These are phyloP conservation scores for Plenodomus biglobosus DNA, from an alignment of 2,329 filamentous ascomycete genomes.

Conservation along the genomic window DNA sequence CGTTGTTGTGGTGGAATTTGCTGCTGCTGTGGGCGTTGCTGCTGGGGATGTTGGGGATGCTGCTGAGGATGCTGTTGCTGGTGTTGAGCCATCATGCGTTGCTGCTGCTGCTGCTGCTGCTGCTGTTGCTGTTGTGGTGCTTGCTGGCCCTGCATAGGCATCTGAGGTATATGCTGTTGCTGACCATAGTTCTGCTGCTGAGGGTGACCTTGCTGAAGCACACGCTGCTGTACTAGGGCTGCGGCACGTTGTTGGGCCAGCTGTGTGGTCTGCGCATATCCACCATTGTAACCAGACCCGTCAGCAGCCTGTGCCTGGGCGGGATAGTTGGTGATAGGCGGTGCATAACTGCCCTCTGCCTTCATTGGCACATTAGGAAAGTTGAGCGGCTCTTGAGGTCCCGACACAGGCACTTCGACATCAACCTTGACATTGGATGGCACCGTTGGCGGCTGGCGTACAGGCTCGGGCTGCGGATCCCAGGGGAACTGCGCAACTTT, in stretches of 20 bases:
- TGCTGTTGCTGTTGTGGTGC: conserved; percentile 33
- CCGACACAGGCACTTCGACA: conserved; percentile 32
- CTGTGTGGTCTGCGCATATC: conserved; percentile 46
- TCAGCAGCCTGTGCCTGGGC: conserved; percentile 31
- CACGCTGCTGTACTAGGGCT: conserved; percentile 48
- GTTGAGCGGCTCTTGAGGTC: conserved; percentile 32
- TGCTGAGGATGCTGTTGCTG: conserved; percentile 28
- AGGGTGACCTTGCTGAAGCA: conserved; percentile 32
- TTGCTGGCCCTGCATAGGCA: conserved; percentile 33
- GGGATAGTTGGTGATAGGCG: conserved; percentile 31
- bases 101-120: conserved; percentile 24
- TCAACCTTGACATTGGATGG: conserved; percentile 46
- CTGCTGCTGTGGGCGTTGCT: conserved; percentile 34
- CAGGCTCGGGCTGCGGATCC: conserved; percentile 71
- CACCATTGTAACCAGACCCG: conserved; percentile 36
- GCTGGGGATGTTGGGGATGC: conserved; percentile 32
- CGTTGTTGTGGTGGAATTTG: conserved; percentile 27
- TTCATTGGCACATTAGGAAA: conserved; percentile 52
- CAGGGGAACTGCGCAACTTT: conserved; percentile 89
- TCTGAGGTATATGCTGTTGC: conserved; percentile 28
- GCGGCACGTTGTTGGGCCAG: conserved; percentile 59
- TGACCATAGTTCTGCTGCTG: conserved; percentile 27
- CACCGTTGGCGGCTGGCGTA: conserved; percentile 48
- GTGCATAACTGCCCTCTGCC: conserved; percentile 48
- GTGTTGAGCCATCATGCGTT: conserved; percentile 28